Evolutionary conservation across 2,329 filamentous ascomycete genomes (phyloP).

Genomic region (Fusarium sp.): DNA sequence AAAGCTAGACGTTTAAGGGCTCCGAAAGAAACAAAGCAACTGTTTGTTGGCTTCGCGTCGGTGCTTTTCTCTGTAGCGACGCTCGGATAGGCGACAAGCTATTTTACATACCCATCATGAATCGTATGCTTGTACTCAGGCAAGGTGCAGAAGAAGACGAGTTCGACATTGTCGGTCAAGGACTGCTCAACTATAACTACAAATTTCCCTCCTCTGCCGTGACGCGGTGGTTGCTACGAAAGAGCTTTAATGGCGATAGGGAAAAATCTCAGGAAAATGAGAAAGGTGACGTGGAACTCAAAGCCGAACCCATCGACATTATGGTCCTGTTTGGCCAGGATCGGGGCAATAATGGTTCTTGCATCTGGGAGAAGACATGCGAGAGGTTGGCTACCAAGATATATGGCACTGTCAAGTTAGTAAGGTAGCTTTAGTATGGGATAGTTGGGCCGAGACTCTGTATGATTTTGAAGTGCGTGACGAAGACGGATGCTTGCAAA

Average conservation of each 20-base stretch:
- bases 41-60: neutral
- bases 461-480: no score
- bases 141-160: neutral
- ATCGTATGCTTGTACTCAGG: neutral
- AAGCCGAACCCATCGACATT: neutral
- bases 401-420: neutral
- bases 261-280: neutral
- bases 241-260: neutral
- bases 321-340: neutral
- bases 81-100: neutral
- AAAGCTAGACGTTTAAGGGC: neutral
- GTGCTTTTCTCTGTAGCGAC: neutral
- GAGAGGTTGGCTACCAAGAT: neutral
- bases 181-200: neutral
- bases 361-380: neutral
- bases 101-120: no score
- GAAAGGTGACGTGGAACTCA: neutral
- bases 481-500: no score
- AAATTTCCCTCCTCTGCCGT: neutral
- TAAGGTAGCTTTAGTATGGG: no score
- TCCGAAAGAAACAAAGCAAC: rapidly evolving
- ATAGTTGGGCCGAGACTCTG: no score
- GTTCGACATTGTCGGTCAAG: neutral
- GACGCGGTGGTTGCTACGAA: neutral
- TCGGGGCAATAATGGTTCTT: neutral